phyloP scores from a whole-genome alignment of 2,329 filamentous ascomycete genomes.

The Botryotinia calthae region DNA sequence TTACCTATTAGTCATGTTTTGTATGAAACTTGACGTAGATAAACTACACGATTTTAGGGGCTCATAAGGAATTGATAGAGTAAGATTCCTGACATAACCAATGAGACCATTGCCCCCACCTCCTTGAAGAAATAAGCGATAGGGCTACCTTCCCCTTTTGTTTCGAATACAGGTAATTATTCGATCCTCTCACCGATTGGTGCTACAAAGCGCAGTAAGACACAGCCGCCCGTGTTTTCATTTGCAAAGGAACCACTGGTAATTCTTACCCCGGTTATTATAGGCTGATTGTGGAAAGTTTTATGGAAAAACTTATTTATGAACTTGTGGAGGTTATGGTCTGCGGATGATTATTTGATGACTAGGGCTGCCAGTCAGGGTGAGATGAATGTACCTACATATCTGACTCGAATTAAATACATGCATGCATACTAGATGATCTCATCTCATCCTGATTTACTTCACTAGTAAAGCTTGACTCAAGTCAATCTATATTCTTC shows the following conservation, averaged over 20 bases:
- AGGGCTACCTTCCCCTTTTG: conserved; percentile 9
- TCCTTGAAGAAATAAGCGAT: conserved; percentile 2
- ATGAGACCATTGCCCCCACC: neutral
- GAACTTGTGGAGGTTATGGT: neutral
- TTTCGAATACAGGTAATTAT: neutral
- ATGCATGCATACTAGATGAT: neutral
- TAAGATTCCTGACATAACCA: neutral
- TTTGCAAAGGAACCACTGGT: neutral
- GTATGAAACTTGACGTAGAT: neutral
- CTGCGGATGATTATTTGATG: neutral
- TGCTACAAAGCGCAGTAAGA: neutral
- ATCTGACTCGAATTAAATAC: neutral
- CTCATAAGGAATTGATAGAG: neutral
- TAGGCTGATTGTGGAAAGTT: neutral
- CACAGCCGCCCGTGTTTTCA: neutral
- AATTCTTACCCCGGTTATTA: neutral
- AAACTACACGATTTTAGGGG: neutral
- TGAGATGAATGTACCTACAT: neutral
- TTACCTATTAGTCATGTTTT: neutral
- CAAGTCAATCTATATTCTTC: neutral
- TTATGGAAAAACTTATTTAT: neutral
- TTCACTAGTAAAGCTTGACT: neutral
- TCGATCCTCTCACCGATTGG: neutral
- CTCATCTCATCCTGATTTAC: neutral
- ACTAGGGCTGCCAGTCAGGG: neutral